Evolutionary conservation across 108 stramenopile species (phyloP).

Genomic region (Cyclotella baltica): DNA sequence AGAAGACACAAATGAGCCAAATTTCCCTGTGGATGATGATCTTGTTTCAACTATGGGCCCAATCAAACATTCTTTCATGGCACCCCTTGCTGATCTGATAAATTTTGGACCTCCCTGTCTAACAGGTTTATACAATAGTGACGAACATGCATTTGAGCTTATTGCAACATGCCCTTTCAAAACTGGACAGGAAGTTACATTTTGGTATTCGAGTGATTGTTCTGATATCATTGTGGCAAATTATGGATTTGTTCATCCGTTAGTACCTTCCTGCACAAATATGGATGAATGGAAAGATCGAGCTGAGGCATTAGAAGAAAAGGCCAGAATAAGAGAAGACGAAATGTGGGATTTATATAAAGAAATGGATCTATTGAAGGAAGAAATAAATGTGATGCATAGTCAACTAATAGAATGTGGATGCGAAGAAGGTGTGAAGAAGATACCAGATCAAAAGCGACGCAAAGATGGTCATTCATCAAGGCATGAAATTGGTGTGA

Average conservation of each 20-base stretch:
- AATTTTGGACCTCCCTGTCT: conserved; percentile 90
- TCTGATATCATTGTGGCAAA: conserved; percentile 81
- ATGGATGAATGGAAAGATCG: conserved; percentile 43
- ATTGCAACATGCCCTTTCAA: conserved; percentile 77
- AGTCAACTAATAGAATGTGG: conserved; percentile 41
- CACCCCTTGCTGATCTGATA: conserved; percentile 84
- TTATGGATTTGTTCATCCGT: conserved; percentile 81
- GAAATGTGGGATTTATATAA: conserved; percentile 42
- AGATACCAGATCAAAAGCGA: conserved; percentile 4
- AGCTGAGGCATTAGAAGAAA: conserved; percentile 37
- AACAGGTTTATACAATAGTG: conserved; percentile 71
- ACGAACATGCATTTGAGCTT: conserved; percentile 76
- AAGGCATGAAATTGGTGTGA: conserved; percentile 21
- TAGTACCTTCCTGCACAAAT: conserved; percentile 56
- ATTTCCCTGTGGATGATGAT: conserved; percentile 19
- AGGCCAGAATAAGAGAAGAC: conserved; percentile 27
- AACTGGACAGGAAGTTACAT: conserved; percentile 86
- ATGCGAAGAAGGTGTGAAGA: conserved; percentile 41
- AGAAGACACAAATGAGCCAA: conserved; percentile 28
- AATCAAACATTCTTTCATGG: conserved; percentile 77
- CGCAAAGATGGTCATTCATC: conserved; percentile 17
- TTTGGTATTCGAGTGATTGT: conserved; percentile 86
- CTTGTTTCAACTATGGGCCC: neutral
- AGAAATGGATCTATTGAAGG: conserved; percentile 53
- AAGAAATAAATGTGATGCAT: conserved; percentile 40